Evolutionary conservation across 805 yeast species (phyloP), one percentile per base, ranked within the genome.

Genomic region (Jamesozyma gamospora): DNA sequence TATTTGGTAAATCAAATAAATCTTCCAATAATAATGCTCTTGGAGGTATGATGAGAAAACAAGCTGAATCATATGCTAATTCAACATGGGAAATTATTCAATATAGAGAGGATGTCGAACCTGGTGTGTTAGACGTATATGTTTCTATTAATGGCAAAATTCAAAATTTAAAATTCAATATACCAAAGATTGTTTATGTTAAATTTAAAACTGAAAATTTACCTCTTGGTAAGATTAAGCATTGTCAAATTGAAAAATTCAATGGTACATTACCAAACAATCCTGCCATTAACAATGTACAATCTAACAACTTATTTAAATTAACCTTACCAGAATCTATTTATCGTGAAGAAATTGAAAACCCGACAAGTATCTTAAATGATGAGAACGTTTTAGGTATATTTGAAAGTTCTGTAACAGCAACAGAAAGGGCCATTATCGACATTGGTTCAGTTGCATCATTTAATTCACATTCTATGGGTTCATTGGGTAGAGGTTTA

Each of bases 1-100:
- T 94, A 19, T 90, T 92, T 66, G 99, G 99, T 28, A 67, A 69
- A 25, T 65, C 71, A 6, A 62, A 69, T 1, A 72, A 66, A 21
- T 56, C 76, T 2, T 64, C 78, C 2, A 74, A 69, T 41, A 66
- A 84, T 47, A 69, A 79, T 13, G 62, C 74, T 4, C 78, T 90
- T 33, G 82, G 87, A 8, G 72, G 72, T 16, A 71, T 87, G 67
- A 66, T 87, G 32, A 72, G 82, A 37, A 72, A 74, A 37, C 92
- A 83, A 51, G 94, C 94, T 0, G 95, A 82, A 53, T 72, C 70
- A 31, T 77, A 81, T 51, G 82, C 85, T 9, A 79, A 79, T 7
- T 69, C 84, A 0, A 73, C 78, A 26, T 92, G 99, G 99, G 86
- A 87, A 45, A 69, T 92, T 28, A 59, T 92, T 28, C 87, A 86